These are phyloP conservation scores for Lablab purpureus DNA, from an alignment of 306 rosid genomes.

Conservation along the genomic window DNA sequence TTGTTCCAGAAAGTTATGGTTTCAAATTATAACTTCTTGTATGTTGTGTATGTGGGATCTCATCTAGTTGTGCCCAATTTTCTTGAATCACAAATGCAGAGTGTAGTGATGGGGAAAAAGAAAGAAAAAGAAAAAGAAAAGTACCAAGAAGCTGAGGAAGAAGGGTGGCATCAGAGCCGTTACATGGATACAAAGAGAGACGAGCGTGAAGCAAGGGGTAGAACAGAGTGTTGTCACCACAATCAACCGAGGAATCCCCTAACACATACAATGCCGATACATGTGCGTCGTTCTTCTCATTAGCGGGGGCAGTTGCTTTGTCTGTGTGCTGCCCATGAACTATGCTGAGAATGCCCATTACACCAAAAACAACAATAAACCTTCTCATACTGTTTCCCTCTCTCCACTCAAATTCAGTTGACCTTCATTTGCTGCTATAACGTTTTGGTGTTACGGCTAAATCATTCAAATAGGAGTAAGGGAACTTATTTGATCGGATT, in stretches of 20 bases:
- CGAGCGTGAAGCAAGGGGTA: slow-evolving; percentile 74
- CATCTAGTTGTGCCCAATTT: background rate
- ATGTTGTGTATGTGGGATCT: background rate
- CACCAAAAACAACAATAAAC: slow-evolving; percentile 37
- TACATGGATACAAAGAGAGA: slow-evolving; percentile 74
- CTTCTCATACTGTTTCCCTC: slow-evolving; percentile 39
- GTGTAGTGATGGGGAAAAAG: background rate
- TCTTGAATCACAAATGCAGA: background rate
- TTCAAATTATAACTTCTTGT: background rate
- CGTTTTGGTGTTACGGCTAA: too few species aligned
- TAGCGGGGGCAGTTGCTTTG: background rate
- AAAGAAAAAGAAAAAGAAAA: slow-evolving; percentile 25
- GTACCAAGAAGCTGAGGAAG: slow-evolving; percentile 88
- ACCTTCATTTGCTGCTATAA: slow-evolving; percentile 18
- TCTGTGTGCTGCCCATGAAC: slow-evolving; percentile 41
- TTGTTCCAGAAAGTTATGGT: too few species aligned
- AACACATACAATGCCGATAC: slow-evolving; percentile 63
- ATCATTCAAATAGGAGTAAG: too few species aligned
- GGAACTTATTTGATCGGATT: background rate
- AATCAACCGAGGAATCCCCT: slow-evolving; percentile 94
- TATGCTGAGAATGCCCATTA: slow-evolving; percentile 43
- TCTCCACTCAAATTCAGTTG: slow-evolving; percentile 6
- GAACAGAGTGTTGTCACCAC: slow-evolving; percentile 78
- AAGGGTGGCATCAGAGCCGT: slow-evolving; percentile 63
- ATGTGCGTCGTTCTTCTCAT: slow-evolving; percentile 33